Percentiles rank a stretch among this genome's conserved stretches.
Conservation (phyloP, 1,284 basidiomycete species). For the Cutaneotrichosporon cavernicola region DNA sequence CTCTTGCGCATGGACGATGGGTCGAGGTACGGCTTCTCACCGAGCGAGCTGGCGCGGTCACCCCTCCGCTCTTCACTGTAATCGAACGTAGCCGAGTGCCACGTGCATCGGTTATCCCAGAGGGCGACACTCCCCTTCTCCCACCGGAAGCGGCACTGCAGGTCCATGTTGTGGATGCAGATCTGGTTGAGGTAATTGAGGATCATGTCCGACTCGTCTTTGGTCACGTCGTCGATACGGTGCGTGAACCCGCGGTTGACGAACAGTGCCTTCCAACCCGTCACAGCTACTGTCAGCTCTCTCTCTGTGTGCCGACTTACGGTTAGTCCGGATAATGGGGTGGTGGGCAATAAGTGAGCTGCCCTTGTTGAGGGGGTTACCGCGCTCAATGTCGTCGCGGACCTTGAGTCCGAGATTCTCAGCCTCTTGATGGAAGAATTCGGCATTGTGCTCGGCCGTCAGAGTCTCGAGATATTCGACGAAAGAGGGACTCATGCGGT, state of each 20-base stretch:
- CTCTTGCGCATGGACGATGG: conserved; percentile 57
- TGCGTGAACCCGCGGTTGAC: conserved; percentile 64
- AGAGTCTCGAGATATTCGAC: conserved; percentile 62
- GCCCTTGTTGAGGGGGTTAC: conserved; percentile 63
- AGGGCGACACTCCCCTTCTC: conserved; percentile 51
- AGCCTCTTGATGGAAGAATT: conserved; percentile 59
- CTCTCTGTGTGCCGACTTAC: neutral
- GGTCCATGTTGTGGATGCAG: conserved; percentile 58
- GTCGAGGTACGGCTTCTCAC: conserved; percentile 65
- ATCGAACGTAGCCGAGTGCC: conserved; percentile 54
- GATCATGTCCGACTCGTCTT: conserved; percentile 60
- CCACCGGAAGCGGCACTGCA: conserved; percentile 60
- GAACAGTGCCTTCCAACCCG: conserved; percentile 66
- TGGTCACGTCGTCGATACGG: conserved; percentile 62
- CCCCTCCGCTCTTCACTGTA: conserved; percentile 59
- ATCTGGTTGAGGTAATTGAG: conserved; percentile 37
- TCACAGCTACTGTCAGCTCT: conserved; percentile 50
- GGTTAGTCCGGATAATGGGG: conserved; percentile 53
- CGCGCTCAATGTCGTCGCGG: conserved; percentile 50
- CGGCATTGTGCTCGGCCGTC: conserved; percentile 58
- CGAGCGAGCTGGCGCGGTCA: conserved; percentile 63
- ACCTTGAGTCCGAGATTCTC: conserved; percentile 37
- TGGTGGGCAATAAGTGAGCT: conserved; percentile 61
- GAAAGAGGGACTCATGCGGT: conserved; percentile 62
- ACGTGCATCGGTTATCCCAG: conserved; percentile 56